Percentiles rank a stretch among this genome's conserved stretches.
Conservation (phyloP, 192 early-diverging fungal genomes). For the Coemansia sp. region DNA sequence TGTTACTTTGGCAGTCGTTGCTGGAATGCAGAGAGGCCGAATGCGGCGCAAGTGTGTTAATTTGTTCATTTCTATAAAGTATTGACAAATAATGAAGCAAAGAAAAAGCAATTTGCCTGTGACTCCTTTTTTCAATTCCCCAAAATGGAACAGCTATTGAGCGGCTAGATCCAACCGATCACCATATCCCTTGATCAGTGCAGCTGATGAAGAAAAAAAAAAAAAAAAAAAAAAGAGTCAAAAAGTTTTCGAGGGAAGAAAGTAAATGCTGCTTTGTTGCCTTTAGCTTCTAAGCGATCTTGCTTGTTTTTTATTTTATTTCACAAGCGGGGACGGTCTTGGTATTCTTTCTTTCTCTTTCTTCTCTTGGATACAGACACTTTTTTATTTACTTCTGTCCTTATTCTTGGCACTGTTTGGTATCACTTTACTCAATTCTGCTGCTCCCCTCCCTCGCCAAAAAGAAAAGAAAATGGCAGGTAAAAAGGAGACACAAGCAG, state of each 20-base stretch:
- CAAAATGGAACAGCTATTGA: too few relatives aligned
- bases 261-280: not conserved
- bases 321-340: not conserved
- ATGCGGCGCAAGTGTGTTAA: not conserved
- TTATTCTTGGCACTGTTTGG: not conserved
- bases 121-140: too few relatives aligned
- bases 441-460: too few relatives aligned
- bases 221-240: conserved; percentile 8
- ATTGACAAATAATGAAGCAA: not conserved
- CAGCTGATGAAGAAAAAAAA: too few relatives aligned
- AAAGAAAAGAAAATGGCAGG: not conserved
- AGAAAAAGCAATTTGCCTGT: too few relatives aligned
- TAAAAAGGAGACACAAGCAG: not conserved
- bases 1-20: not conserved
- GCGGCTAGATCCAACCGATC: not conserved
- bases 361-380: not conserved
- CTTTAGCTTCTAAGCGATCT: too few relatives aligned
- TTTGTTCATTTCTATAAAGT: not conserved
- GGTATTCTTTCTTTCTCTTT: not conserved
- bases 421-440: not conserved
- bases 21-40: not conserved
- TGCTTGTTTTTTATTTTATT: too few relatives aligned
- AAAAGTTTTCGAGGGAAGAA: conserved; percentile 12
- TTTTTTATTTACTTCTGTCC: too few relatives aligned
- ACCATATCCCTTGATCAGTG: not conserved